Percentiles rank a stretch among this genome's conserved stretches.
Conservation (phyloP, 1,139 yeast genomes). For the Suhomyces ambrosiae region DNA sequence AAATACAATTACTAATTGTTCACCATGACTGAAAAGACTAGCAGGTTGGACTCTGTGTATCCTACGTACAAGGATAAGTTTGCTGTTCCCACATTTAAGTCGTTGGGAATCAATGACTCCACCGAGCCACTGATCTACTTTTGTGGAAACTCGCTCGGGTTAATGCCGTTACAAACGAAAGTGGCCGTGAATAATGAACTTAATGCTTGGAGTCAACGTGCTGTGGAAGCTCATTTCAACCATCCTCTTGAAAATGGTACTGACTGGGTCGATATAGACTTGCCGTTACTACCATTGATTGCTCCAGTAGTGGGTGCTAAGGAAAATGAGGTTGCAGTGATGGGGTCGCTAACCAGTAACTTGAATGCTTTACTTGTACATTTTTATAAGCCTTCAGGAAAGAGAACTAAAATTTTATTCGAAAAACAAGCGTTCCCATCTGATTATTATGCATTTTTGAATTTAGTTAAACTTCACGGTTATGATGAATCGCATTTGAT, state of each 20-base stretch:
- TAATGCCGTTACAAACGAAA: slow-evolving; percentile 73
- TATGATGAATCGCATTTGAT: slow-evolving; percentile 60
- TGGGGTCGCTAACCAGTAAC: slow-evolving; percentile 86
- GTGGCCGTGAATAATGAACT: slow-evolving; percentile 65
- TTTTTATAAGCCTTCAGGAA: slow-evolving; percentile 69
- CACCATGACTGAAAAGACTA: slow-evolving; percentile 22
- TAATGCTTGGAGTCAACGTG: slow-evolving; percentile 78
- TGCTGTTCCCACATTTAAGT: slow-evolving; percentile 58
- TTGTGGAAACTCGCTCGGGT: slow-evolving; percentile 90
- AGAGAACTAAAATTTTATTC: slow-evolving; percentile 69
- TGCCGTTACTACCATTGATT: slow-evolving; percentile 68
- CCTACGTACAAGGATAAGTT: slow-evolving; percentile 47
- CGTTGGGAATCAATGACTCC: slow-evolving; percentile 45
- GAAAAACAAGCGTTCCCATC: slow-evolving; percentile 92
- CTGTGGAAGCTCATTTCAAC: slow-evolving; percentile 82
- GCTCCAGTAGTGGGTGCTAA: slow-evolving; percentile 78
- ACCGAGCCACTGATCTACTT: slow-evolving; percentile 48
- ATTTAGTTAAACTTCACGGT: slow-evolving; percentile 69
- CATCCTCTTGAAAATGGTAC: slow-evolving; percentile 54
- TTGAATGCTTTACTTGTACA: slow-evolving; percentile 72
- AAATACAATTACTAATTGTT: too few relatives aligned
- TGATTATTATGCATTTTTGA: slow-evolving; percentile 82
- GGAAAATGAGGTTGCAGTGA: slow-evolving; percentile 74
- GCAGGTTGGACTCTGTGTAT: slow-evolving; percentile 36
- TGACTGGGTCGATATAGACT: slow-evolving; percentile 82